Evolutionary conservation across 257 asterid species (phyloP), one percentile per base, ranked within the genome.

Genomic region (Nicotiana tomentosiformis): DNA sequence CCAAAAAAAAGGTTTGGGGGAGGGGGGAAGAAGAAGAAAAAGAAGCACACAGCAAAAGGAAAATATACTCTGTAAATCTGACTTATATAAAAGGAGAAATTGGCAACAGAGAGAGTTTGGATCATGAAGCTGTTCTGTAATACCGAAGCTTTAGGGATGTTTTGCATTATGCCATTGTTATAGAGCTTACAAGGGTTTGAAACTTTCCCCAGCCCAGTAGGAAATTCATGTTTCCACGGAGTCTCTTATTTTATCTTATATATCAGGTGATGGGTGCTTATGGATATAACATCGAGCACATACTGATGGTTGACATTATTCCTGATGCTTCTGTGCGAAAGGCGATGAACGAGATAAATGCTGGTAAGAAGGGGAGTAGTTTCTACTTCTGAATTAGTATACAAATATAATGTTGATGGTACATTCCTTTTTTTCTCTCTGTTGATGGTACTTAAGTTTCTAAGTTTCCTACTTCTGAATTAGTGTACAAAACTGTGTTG

Each of bases 341-440:
- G 88, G 98, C 99, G 55, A 94, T 96, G 98, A 96, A 96, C 78
- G 99, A 96, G 90, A 96, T 96, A 81, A 96, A 96, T 90, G 98
- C 99, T 88, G 99, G 99, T 94, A 84, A 82, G 76, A 70, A 39
- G 58, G 20, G n/a, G 20, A 23, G 26, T 23, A 23, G 26, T 23
- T 23, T 23, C 26, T 23, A 23, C 26, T 23, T 23, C 26, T 23
- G 26, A 23, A 23, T 23, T 23, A 23, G 26, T 35, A 35, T 5
- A 32, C 33, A n/a, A 5, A 37, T 69, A 5, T 32, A 39, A 33
- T 43, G 33, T 43, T 18, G 6, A n/a, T 69, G 2, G 8, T n/a
- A 69, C 39, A 35, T 35, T 37, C 9, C 9, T 5, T 37, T 37
- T 37, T 37, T 37, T 6, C 43, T 6, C 43, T 37, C 58, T 43